These are phyloP conservation scores for Daldinia caldariorum DNA, from an alignment of 495 filamentous ascomycete genomes.

Conservation along the genomic window DNA sequence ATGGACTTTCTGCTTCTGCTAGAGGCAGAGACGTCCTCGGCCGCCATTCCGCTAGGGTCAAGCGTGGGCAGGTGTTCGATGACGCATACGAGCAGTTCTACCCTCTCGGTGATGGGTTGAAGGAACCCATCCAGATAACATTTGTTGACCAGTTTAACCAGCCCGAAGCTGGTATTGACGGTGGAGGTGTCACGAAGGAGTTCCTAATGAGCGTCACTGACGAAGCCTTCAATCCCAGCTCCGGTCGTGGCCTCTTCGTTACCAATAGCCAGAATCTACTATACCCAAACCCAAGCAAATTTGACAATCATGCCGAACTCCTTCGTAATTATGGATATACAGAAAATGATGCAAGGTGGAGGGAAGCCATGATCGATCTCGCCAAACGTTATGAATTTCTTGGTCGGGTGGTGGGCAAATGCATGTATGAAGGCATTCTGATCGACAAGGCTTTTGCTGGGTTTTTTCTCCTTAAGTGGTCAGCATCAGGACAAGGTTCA, in stretches of 20 bases:
- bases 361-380: slow-evolving; percentile 66
- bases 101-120: slow-evolving; percentile 79
- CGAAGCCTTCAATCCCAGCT: slow-evolving; percentile 75
- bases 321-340: slow-evolving; percentile 63
- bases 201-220: slow-evolving; percentile 91
- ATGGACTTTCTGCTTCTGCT: slow-evolving; percentile 45
- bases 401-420: slow-evolving; percentile 93
- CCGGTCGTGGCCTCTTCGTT: slow-evolving; percentile 69
- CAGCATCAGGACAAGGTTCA: slow-evolving; percentile 68
- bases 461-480: slow-evolving; percentile 97
- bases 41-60: slow-evolving; percentile 83
- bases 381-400: slow-evolving; percentile 88
- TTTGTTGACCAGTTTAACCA: slow-evolving; percentile 93
- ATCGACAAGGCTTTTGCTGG: slow-evolving; percentile 93
- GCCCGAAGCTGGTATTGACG: slow-evolving; percentile 93
- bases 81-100: slow-evolving; percentile 91
- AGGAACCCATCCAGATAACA: slow-evolving; percentile 97
- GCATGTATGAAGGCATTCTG: slow-evolving; percentile 96
- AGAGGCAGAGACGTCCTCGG: slow-evolving; percentile 63
- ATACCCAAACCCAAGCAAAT: slow-evolving; percentile 84
- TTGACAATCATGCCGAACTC: slow-evolving; percentile 75
- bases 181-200: slow-evolving; percentile 97
- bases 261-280: slow-evolving; percentile 90
- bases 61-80: slow-evolving; percentile 80
- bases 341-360: slow-evolving; percentile 64